phyloP scores from a whole-genome alignment of 441 rosid species.

The Bocquillonia castaneifolia region DNA sequence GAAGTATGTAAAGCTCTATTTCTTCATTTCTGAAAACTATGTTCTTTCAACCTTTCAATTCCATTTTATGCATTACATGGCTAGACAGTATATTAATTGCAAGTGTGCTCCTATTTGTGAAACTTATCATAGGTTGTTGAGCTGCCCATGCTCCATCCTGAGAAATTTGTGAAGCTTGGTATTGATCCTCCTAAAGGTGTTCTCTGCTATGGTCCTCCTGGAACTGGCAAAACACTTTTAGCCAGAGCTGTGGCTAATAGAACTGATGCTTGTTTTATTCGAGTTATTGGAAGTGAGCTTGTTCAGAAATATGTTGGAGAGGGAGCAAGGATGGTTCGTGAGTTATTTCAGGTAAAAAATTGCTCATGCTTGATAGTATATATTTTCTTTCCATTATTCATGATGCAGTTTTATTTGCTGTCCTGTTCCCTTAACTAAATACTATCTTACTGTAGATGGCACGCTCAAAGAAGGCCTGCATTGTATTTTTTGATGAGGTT shows the following conservation, averaged over 20 bases:
- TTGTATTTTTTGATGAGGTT: conserved; percentile 83
- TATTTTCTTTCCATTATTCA: background rate
- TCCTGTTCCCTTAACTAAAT: background rate
- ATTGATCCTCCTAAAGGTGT: conserved; percentile 98
- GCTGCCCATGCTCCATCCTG: conserved; percentile 92
- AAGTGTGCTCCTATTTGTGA: background rate
- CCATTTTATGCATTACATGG: background rate
- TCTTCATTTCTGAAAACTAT: background rate
- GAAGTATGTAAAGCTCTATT: conserved; percentile 46
- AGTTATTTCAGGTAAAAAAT: conserved; percentile 61
- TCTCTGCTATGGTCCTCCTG: conserved; percentile 93
- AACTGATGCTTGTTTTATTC: conserved; percentile 89
- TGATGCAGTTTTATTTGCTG: background rate
- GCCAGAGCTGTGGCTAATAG: conserved; percentile 94
- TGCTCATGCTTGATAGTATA: background rate
- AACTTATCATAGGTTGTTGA: conserved; percentile 65
- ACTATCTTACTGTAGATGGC: conserved; percentile 58
- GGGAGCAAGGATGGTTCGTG: conserved; percentile 94
- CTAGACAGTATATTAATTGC: background rate
- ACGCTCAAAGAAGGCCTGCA: conserved; percentile 83
- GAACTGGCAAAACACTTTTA: conserved; percentile 87
- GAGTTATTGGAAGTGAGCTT: conserved; percentile 94
- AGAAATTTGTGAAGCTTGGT: conserved; percentile 89
- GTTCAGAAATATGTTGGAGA: conserved; percentile 95
- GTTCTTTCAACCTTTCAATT: background rate